These are phyloP conservation scores for Pelargonium australe DNA, from an alignment of 441 rosid genomes.

Conservation along the genomic window DNA sequence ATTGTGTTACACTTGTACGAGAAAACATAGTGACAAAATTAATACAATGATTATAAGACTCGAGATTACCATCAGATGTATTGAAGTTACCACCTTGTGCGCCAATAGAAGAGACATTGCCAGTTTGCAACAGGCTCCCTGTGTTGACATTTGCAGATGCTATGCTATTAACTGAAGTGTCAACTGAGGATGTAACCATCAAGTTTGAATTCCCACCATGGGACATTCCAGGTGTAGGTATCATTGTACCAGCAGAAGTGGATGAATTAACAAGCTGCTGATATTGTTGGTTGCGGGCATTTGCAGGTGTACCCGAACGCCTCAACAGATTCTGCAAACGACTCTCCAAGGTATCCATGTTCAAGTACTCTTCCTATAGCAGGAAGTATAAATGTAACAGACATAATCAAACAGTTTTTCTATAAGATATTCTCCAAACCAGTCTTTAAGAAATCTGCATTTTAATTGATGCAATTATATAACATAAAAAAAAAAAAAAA, in stretches of 20 bases:
- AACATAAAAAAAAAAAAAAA: not conserved
- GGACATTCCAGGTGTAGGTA: conserved; percentile 95
- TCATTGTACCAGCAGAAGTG: conserved; percentile 74
- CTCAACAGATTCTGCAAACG: conserved; percentile 56
- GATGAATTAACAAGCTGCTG: conserved; percentile 49
- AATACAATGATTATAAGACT: not conserved
- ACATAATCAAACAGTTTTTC: not conserved
- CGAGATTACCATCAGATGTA: conserved; percentile 42
- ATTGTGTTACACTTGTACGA: not conserved
- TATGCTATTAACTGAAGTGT: conserved; percentile 46
- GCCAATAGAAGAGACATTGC: conserved; percentile 27
- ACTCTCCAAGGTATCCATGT: conserved; percentile 58
- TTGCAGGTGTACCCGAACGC: conserved; percentile 29
- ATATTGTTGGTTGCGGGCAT: conserved; percentile 48
- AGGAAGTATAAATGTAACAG: conserved; percentile 18
- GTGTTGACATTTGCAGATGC: conserved; percentile 45
- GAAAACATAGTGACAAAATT: conserved; percentile 14
- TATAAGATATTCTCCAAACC: not conserved
- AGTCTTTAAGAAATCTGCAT: not conserved
- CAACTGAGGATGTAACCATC: conserved; percentile 59
- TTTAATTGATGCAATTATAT: not conserved
- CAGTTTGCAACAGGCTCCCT: conserved; percentile 48
- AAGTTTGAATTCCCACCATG: conserved; percentile 57
- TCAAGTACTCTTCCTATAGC: conserved; percentile 74
- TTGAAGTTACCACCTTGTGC: conserved; percentile 7